Conservation (phyloP, 2,329 filamentous ascomycete genomes). For the Scortechinia acanthostroma region DNA sequence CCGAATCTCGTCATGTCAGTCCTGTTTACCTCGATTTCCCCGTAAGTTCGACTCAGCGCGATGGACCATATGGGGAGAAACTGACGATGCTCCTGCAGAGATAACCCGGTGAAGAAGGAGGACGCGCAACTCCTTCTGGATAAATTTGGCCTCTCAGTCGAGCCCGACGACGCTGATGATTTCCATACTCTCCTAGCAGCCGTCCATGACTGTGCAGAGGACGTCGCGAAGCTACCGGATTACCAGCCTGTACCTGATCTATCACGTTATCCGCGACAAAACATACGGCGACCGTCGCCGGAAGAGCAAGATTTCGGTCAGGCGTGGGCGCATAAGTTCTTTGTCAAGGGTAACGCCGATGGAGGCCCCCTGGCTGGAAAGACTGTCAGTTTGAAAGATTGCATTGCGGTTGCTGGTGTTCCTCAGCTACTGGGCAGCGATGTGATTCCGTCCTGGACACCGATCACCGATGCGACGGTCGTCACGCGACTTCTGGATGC, state of each 20-base stretch:
- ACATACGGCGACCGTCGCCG: constrained; percentile 26
- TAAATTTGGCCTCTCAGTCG: constrained; percentile 24
- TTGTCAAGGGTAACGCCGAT: constrained; percentile 24
- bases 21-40: constrained; percentile 13
- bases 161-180: constrained; percentile 26
- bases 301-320: constrained; percentile 34
- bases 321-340: constrained; percentile 41
- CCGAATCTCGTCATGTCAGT: constrained; percentile 6
- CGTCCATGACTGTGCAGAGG: constrained; percentile 39
- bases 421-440: constrained; percentile 44
- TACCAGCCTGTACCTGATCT: constrained; percentile 32
- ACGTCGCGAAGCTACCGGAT: constrained; percentile 31
- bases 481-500: constrained; percentile 39
- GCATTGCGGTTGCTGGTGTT: constrained; percentile 42
- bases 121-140: constrained; percentile 25
- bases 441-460: constrained; percentile 37
- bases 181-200: constrained; percentile 38
- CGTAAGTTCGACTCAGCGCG: too few relatives aligned
- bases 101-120: constrained; percentile 29
- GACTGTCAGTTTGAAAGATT: constrained; percentile 42
- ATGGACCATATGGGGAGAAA: background rate
- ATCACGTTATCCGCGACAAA: constrained; percentile 32
- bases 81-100: constrained; percentile 8
- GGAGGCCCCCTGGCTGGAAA: constrained; percentile 25
- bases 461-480: constrained; percentile 41